Evolutionary conservation across 306 rosid genomes (phyloP), one percentile per base, ranked within the genome.

Genomic region (Cucurbita ficifolia): DNA sequence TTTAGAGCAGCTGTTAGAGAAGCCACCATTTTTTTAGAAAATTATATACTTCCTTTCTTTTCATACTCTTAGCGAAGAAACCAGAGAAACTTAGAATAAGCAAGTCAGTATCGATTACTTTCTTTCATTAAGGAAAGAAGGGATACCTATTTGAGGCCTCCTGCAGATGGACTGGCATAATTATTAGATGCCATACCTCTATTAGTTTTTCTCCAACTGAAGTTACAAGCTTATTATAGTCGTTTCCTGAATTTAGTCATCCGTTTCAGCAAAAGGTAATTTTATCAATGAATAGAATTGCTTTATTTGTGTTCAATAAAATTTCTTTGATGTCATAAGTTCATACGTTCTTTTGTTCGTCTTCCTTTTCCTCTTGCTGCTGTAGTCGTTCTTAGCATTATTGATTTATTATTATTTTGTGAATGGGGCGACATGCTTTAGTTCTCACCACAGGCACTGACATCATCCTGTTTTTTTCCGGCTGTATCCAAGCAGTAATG

Each of bases 401-500:
- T 29, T 19, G 60, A 10, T 9, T 55, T 21, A 4, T 45, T 43
- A 11, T 7, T 14, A 36, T 9, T 33, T 62, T 63, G 50, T 62
- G 50, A 18, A 50, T 18, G 62, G 16, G 36, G 7, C 33, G 22
- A 2, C 14, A 22, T 56, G 11, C 11, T 56, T 22, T 71, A 51
- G 59, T 55, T 75, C 11, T 14, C 51, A 46, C 49, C 53, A 24
- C 5, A 57, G 48, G 29, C 52, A 7, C 55, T 79, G 82, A 68
- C 24, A 43, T 38, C 51, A 7, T 59, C 63, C 0, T 51, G 67
- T 75, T 19, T 36, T 53, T 74, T 56, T 76, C 61, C 72, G 19
- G 74, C n/a, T 63, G 80, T 62, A 76, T 49, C 61, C 11, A 70
- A 75, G 85, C 58, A 79, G 76, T 39, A 82, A 70, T 10, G 85